phyloP scores from a whole-genome alignment of 306 rosid species.

The Trichosanthes truncata region DNA sequence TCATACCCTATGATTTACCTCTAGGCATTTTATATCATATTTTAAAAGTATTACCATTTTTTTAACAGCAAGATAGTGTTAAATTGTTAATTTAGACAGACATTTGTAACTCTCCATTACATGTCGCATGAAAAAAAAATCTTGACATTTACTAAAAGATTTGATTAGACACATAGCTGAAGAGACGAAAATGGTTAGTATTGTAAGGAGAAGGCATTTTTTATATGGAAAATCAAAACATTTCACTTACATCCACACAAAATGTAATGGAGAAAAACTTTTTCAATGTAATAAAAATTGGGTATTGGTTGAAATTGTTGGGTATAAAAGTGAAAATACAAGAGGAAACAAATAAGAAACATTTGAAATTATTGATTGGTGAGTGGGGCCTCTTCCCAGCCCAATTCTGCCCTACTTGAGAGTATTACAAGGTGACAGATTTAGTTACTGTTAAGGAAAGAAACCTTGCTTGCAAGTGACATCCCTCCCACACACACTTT shows the following conservation, averaged over 20 bases:
- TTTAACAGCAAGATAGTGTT: background rate
- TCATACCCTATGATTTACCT: background rate
- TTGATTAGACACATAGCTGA: too few relatives aligned
- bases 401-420: conserved; percentile 5
- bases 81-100: background rate
- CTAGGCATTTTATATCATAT: background rate
- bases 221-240: too few relatives aligned
- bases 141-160: too few relatives aligned
- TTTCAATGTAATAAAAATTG: background rate
- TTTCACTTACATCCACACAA: background rate
- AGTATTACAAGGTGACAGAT: conserved; percentile 19
- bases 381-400: background rate
- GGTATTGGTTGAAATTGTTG: background rate
- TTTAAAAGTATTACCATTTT: background rate
- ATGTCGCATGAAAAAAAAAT: too few relatives aligned
- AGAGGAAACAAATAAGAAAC: background rate
- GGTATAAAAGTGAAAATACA: background rate
- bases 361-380: background rate
- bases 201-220: too few relatives aligned
- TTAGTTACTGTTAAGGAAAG: conserved; percentile 23
- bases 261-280: background rate
- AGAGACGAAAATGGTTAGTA: too few relatives aligned
- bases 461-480: conserved; percentile 22
- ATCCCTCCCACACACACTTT: background rate
- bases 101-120: too few relatives aligned